Percentiles rank a stretch among this genome's conserved stretches.
These are phyloP conservation scores for Furcasterigmium furcatum DNA, from an alignment of 2,329 filamentous ascomycete species.

Conservation along the genomic window DNA sequence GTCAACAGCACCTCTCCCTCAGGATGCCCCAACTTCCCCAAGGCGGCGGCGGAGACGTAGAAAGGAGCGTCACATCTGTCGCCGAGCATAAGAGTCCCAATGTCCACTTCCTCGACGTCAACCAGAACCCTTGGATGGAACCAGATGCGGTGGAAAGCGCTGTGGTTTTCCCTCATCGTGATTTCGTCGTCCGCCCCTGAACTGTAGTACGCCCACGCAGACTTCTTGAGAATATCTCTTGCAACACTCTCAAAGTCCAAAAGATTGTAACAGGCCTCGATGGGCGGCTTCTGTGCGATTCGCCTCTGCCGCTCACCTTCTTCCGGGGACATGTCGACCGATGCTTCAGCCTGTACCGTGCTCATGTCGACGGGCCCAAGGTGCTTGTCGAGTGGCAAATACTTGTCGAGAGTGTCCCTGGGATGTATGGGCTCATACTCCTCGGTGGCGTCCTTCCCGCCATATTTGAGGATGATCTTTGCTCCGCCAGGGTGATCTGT, in stretches of 20 bases:
- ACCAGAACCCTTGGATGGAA: constrained; percentile 79
- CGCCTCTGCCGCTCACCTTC: not conserved
- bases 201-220: constrained; percentile 65
- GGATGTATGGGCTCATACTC: constrained; percentile 30
- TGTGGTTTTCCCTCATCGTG: constrained; percentile 73
- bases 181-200: constrained; percentile 78
- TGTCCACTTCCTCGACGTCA: constrained; percentile 65
- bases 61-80: constrained; percentile 49
- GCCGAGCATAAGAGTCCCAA: constrained; percentile 51
- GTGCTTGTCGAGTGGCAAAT: constrained; percentile 18
- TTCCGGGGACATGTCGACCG: too few relatives aligned
- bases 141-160: constrained; percentile 66
- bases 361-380: constrained; percentile 18
- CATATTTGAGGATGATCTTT: constrained; percentile 24
- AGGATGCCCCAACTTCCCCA: constrained; percentile 59
- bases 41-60: constrained; percentile 61
- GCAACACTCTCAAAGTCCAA: constrained; percentile 32
- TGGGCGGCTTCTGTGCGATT: constrained; percentile 14
- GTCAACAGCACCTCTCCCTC: constrained; percentile 46
- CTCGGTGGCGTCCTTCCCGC: constrained; percentile 27
- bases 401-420: constrained; percentile 20
- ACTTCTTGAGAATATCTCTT: constrained; percentile 16
- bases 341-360: not conserved
- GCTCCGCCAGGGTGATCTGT: constrained; percentile 27
- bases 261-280: constrained; percentile 27